Evolutionary conservation across 2,329 filamentous ascomycete species (phyloP), one percentile per base, ranked within the genome.

Genomic region (Byssoonygena ceratinophila): DNA sequence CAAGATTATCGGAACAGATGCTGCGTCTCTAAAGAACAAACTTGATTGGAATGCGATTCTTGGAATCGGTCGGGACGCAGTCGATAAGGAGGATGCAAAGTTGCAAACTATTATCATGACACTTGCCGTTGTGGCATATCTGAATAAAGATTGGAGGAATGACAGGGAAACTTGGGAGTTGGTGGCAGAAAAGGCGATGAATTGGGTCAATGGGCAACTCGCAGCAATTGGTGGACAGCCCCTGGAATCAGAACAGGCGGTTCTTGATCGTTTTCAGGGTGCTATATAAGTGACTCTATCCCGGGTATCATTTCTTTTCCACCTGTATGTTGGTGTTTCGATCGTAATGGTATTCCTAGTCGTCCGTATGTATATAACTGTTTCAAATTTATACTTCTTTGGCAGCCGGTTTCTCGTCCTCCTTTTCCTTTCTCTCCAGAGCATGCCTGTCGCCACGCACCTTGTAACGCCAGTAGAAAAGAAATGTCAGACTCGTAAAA

Each of bases 91-190:
- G 16, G 47, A 56, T 37, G 11, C 23, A 27, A 50, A 34, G 34
- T 45, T 34, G 45, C 39, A 46, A 23, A 22, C 29, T 4, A 32
- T 59, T 18, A 52, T 47, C 32, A 57, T 56, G 1, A 75, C 74
- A 0, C 64, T 64, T 0, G 49, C 77, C 25, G 76, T 74, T 1
- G 52, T 82, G 6, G 68, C 64, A 1, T 78, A 68, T 54, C 63
- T 85, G 55, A 72, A 78, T 59, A 63, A 48, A 37, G 73, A 69
- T 51, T 59, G 79, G 54, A 58, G 32, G 0, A 65, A 57, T 0
- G 69, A 78, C 47, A 67, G 70, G 61, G 81, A 80, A 1, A 72
- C 73, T 5, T 86, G 82, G 82, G 81, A 82, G 56, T 70, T 85
- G 71, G 66, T 85, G 36, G 78, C 76, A 14, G 75, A 76, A 8